These are phyloP conservation scores for Cymodocea nodosa DNA, from an alignment of 116 monocot genomes.

Conservation along the genomic window DNA sequence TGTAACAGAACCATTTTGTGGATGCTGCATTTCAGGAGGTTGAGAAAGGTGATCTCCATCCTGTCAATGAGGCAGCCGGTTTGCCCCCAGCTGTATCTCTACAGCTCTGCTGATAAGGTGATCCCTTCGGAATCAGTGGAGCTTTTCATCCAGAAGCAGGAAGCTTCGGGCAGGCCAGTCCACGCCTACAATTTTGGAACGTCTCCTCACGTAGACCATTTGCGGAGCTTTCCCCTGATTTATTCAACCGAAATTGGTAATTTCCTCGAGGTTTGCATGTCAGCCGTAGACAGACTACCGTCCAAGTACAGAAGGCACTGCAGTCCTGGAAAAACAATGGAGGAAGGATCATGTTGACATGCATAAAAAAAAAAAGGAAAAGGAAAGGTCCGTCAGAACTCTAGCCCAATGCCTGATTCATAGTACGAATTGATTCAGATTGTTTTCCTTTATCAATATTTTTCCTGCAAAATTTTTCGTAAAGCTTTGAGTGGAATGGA, in stretches of 20 bases:
- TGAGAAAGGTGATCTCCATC: constrained; percentile 39
- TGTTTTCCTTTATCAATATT: too few relatives aligned
- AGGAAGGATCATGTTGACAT: not conserved
- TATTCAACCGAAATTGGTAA: constrained; percentile 58
- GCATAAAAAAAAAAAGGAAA: too few relatives aligned
- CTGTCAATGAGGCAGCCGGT: constrained; percentile 52
- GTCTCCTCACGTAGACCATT: constrained; percentile 91
- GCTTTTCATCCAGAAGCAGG: constrained; percentile 59
- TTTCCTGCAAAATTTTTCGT: too few relatives aligned
- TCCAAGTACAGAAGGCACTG: not conserved
- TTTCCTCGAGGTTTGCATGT: constrained; percentile 40
- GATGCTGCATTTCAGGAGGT: constrained; percentile 35
- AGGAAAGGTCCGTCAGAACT: too few relatives aligned
- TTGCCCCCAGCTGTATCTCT: constrained; percentile 88
- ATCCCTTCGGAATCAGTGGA: constrained; percentile 58
- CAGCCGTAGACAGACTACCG: not conserved
- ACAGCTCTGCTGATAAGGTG: constrained; percentile 76
- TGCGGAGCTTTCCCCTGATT: constrained; percentile 60
- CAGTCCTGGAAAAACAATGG: not conserved
- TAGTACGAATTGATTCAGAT: too few relatives aligned
- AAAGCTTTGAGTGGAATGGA: too few relatives aligned
- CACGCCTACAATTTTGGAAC: constrained; percentile 46
- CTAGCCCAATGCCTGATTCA: too few relatives aligned
- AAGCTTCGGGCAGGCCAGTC: constrained; percentile 32
- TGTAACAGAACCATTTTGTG: constrained; percentile 2